Percentiles rank a stretch among this genome's conserved stretches.
These are phyloP conservation scores for Amanita brunnescens DNA, from an alignment of 768 basidiomycete genomes.

Conservation along the genomic window DNA sequence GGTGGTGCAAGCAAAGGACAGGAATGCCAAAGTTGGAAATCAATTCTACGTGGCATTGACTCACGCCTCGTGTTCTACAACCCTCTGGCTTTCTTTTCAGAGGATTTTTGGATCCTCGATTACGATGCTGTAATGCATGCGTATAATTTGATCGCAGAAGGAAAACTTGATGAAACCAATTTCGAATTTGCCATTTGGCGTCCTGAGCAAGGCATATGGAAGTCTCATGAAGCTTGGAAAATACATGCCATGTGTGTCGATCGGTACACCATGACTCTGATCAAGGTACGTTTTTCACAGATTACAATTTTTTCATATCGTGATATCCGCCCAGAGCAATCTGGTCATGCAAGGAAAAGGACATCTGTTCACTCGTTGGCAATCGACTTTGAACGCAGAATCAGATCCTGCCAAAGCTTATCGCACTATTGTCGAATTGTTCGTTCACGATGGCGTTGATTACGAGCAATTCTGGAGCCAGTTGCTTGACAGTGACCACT, in stretches of 20 bases:
- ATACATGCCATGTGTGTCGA: conserved; percentile 22
- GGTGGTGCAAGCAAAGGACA: conserved; percentile 1
- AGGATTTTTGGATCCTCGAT: conserved; percentile 23
- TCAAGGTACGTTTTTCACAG: conserved; percentile 18
- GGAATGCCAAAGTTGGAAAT: conserved; percentile 18
- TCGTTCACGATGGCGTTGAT: conserved; percentile 21
- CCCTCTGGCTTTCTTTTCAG: conserved; percentile 20
- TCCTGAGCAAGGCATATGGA: conserved; percentile 19
- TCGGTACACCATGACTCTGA: conserved; percentile 19
- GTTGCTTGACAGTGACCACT: conserved; percentile 10
- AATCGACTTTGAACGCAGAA: conserved; percentile 3
- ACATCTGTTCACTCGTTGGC: conserved; percentile 19
- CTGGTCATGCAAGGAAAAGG: conserved; percentile 18
- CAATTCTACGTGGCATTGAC: conserved; percentile 18
- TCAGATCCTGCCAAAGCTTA: conserved; percentile 15
- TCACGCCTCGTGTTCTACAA: conserved; percentile 20
- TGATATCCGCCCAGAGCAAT: conserved; percentile 12
- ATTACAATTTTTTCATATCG: not conserved
- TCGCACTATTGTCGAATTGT: conserved; percentile 18
- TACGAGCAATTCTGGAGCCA: conserved; percentile 23
- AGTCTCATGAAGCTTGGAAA: conserved; percentile 21
- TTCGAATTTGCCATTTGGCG: conserved; percentile 25
- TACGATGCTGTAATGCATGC: conserved; percentile 22
- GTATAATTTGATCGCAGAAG: conserved; percentile 15
- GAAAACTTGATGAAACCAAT: conserved; percentile 17